phyloP scores from a whole-genome alignment of 202 grass and related monocot species.

The Musa balbisiana region DNA sequence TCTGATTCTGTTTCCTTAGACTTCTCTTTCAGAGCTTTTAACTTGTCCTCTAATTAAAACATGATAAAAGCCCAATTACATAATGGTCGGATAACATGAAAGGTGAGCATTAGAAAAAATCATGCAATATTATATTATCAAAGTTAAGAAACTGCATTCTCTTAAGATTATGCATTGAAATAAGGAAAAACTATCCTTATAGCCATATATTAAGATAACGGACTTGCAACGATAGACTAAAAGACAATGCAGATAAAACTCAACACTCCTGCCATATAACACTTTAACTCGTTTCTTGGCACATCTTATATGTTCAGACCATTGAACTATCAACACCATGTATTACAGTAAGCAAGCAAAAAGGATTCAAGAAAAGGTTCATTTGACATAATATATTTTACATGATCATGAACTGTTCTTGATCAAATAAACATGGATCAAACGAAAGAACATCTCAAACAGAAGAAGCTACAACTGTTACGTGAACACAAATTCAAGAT shows the following conservation, averaged over 20 bases:
- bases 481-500: no score
- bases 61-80: neutral
- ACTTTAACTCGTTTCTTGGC: no score
- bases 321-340: neutral
- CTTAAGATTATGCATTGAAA: neutral
- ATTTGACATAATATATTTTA: neutral
- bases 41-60: conserved; percentile 54
- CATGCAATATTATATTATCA: neutral
- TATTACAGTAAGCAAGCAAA: neutral
- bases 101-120: neutral
- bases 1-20: conserved; percentile 42
- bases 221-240: neutral
- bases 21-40: conserved; percentile 60
- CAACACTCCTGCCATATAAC: neutral
- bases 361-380: neutral
- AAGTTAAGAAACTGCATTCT: neutral
- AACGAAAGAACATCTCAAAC: neutral
- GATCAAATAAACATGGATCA: neutral
- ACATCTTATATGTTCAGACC: no score
- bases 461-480: neutral
- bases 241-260: neutral
- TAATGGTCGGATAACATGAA: neutral
- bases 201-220: neutral
- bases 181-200: neutral
- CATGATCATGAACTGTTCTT: neutral